Evolutionary conservation across 2,329 filamentous ascomycete species (phyloP).

Genomic region (Penicillium brevicompactum): DNA sequence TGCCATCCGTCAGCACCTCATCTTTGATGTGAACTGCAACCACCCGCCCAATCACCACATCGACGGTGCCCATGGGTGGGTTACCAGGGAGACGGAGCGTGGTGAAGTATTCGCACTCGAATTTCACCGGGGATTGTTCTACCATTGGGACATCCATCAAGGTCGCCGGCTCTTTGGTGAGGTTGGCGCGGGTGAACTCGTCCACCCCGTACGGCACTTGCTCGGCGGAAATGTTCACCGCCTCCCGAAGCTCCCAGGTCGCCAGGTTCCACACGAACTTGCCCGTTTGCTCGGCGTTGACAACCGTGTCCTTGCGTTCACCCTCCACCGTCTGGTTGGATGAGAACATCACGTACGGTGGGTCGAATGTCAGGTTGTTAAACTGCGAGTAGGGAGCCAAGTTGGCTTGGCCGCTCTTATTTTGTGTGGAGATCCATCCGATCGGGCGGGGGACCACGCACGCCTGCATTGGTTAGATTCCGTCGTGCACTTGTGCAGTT

Average conservation of each 20-base stretch:
- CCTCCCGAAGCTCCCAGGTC: slow-evolving; percentile 58
- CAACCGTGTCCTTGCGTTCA: slow-evolving; percentile 58
- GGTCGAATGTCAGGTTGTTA: slow-evolving; percentile 65
- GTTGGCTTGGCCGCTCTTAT: slow-evolving; percentile 52
- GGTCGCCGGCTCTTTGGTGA: slow-evolving; percentile 52
- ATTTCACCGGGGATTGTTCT: slow-evolving; percentile 56
- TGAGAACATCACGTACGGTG: slow-evolving; percentile 64
- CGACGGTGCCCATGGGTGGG: slow-evolving; percentile 59
- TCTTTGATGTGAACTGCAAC: slow-evolving; percentile 61
- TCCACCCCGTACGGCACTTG: slow-evolving; percentile 54
- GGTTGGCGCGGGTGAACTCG: slow-evolving; percentile 55
- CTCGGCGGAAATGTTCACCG: slow-evolving; percentile 59
- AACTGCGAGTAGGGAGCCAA: slow-evolving; percentile 65
- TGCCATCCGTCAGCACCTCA: slow-evolving; percentile 56
- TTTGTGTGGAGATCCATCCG: slow-evolving; percentile 63
- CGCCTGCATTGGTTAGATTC: slow-evolving; percentile 41
- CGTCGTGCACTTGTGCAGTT: not conserved
- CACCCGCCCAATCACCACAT: slow-evolving; percentile 61
- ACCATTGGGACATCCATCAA: slow-evolving; percentile 55
- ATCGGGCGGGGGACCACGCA: slow-evolving; percentile 65
- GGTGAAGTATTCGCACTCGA: slow-evolving; percentile 60
- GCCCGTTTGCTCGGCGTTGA: slow-evolving; percentile 59
- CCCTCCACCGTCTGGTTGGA: slow-evolving; percentile 56
- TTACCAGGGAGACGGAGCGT: slow-evolving; percentile 59
- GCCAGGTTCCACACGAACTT: slow-evolving; percentile 63